These are phyloP conservation scores for Trichoderma sp. DNA, from an alignment of 2,329 filamentous ascomycete genomes.

Conservation along the genomic window DNA sequence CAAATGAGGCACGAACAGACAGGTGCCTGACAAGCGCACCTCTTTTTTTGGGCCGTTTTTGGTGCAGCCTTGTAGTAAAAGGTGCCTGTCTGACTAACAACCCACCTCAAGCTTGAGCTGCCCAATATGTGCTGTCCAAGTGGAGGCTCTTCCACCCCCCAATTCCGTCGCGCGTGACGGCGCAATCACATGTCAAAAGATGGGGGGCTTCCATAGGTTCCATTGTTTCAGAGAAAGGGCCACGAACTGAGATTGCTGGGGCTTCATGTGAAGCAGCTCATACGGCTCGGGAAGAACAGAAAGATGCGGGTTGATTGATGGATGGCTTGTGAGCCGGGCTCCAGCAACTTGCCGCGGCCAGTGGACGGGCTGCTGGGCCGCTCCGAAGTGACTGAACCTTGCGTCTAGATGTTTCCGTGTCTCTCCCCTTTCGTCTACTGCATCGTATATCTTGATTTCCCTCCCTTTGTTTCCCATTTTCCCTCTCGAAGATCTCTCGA, in stretches of 20 bases:
- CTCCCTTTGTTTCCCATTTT: background rate
- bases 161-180: slow-evolving; percentile 17
- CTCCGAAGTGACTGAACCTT: background rate
- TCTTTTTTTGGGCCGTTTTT: background rate
- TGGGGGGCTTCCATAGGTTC: background rate
- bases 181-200: slow-evolving; percentile 25
- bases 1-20: background rate
- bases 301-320: background rate
- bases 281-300: background rate
- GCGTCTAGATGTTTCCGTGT: background rate
- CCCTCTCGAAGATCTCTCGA: background rate
- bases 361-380: slow-evolving; percentile 15
- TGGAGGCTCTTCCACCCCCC: slow-evolving; percentile 4
- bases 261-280: no score
- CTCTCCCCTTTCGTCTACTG: background rate
- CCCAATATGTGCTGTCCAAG: background rate
- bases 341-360: slow-evolving; percentile 17
- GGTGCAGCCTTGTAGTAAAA: background rate
- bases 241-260: no score
- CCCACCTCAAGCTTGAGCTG: no score
- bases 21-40: slow-evolving; percentile 9
- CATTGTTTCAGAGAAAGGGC: no score
- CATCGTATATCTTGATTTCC: background rate
- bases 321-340: slow-evolving; percentile 6
- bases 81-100: background rate